Evolutionary conservation across 495 filamentous ascomycete species (phyloP).

Genomic region (Podospora australis): DNA sequence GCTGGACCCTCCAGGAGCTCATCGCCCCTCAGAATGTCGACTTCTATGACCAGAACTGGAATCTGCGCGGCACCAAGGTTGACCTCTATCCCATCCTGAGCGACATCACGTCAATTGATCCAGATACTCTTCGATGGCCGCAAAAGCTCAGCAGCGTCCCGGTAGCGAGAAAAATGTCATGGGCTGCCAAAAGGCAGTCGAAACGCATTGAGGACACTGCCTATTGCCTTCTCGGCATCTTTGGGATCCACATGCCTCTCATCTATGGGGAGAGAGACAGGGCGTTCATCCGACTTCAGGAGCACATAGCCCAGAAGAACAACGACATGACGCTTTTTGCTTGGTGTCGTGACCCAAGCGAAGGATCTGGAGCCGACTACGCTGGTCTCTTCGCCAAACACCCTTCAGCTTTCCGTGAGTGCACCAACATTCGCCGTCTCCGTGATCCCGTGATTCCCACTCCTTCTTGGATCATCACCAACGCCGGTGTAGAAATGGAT

Average conservation of each 20-base stretch:
- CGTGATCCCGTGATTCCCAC: background rate
- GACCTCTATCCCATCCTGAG: conserved; percentile 10
- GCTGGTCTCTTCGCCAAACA: background rate
- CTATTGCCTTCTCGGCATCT: conserved; percentile 18
- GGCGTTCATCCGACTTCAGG: conserved; percentile 16
- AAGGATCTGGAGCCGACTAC: background rate
- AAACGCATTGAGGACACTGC: conserved; percentile 14
- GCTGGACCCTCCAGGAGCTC: conserved; percentile 34
- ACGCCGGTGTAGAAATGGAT: background rate
- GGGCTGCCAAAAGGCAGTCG: conserved; percentile 13
- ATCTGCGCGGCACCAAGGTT: conserved; percentile 17
- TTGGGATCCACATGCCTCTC: conserved; percentile 14
- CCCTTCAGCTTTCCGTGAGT: background rate
- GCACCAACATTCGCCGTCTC: background rate
- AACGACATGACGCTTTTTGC: conserved; percentile 14
- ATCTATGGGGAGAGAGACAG: conserved; percentile 15
- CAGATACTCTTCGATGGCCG: background rate
- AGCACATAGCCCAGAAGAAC: conserved; percentile 7
- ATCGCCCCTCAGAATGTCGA: conserved; percentile 19
- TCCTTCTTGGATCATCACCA: conserved; percentile 5
- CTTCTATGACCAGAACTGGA: conserved; percentile 27
- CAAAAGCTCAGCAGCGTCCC: background rate
- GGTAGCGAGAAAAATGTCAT: conserved; percentile 13
- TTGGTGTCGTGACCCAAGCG: conserved; percentile 6
- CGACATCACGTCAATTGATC: conserved; percentile 6